Percentiles rank a stretch among this genome's conserved stretches.
Evolutionary conservation across 768 basidiomycete species (phyloP).

Genomic region (Tulasnella sp.): DNA sequence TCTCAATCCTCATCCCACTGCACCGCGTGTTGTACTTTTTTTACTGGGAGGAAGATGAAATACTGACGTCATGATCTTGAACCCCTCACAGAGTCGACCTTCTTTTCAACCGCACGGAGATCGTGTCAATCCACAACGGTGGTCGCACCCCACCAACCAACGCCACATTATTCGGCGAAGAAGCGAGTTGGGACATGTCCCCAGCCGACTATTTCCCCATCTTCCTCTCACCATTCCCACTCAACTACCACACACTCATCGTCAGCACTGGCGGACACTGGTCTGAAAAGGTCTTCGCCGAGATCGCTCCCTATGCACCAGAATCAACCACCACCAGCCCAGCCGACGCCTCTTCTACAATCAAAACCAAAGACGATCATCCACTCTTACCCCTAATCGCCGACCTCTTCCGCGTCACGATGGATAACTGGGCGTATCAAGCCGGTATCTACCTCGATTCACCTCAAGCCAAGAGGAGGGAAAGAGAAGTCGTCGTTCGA

Average conservation of each 20-base stretch:
- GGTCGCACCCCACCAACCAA: conserved; percentile 20
- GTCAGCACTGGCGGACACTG: conserved; percentile 59
- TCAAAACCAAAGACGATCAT: not conserved
- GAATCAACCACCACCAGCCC: conserved; percentile 26
- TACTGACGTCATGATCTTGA: too few relatives aligned
- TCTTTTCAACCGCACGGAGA: conserved; percentile 38
- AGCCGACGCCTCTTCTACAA: too few relatives aligned
- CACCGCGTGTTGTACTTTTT: too few relatives aligned
- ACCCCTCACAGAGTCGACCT: conserved; percentile 38
- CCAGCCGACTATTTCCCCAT: conserved; percentile 42
- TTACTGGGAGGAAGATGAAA: too few relatives aligned
- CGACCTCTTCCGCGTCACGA: conserved; percentile 46
- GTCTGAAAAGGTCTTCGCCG: conserved; percentile 46
- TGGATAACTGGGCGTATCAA: conserved; percentile 41
- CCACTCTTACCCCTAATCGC: not conserved
- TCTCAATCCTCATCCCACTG: too few relatives aligned
- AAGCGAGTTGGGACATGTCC: conserved; percentile 42
- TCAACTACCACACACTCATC: conserved; percentile 49
- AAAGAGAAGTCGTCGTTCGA: conserved; percentile 40
- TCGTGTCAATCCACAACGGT: conserved; percentile 35
- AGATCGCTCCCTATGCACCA: conserved; percentile 10
- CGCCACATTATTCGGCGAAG: conserved; percentile 43
- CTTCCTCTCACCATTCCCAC: conserved; percentile 39
- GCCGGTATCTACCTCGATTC: conserved; percentile 37
- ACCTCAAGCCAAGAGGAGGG: conserved; percentile 18